Conservation (phyloP, 2,329 filamentous ascomycete genomes). For the Ascochyta koolunga region DNA sequence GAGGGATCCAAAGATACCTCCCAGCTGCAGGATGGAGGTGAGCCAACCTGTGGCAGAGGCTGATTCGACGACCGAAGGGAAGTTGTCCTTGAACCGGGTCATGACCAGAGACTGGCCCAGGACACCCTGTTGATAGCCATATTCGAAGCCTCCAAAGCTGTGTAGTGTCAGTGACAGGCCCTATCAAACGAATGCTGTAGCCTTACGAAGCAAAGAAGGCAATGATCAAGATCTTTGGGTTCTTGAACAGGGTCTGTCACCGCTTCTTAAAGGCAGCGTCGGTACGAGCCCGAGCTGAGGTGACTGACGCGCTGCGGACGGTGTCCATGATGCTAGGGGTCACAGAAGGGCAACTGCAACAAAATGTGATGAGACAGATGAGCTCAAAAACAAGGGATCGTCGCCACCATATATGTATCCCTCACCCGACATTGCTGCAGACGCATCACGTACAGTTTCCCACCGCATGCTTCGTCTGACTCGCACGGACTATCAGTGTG, state of each 20-base stretch:
- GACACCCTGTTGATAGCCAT: constrained; percentile 63
- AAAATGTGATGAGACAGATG: constrained; percentile 1
- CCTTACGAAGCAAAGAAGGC: constrained; percentile 41
- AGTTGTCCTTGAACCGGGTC: constrained; percentile 57
- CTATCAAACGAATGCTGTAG: not conserved
- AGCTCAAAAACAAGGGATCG: constrained; percentile 4
- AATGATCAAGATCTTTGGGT: constrained; percentile 38
- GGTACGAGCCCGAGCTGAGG: constrained; percentile 32
- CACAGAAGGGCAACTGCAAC: not conserved
- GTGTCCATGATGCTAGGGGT: constrained; percentile 26
- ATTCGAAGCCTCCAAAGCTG: constrained; percentile 59
- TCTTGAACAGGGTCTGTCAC: constrained; percentile 34
- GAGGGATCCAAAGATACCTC: constrained; percentile 58
- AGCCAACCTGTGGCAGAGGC: constrained; percentile 59
- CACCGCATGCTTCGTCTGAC: constrained; percentile 6
- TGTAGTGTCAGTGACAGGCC: not conserved
- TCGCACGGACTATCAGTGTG: constrained; percentile 3
- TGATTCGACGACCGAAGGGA: constrained; percentile 56
- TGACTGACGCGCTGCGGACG: constrained; percentile 32
- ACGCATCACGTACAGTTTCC: not conserved
- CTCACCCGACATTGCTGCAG: not conserved
- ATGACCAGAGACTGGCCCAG: constrained; percentile 62
- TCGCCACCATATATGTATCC: constrained; percentile 11
- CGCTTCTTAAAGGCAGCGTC: constrained; percentile 36
- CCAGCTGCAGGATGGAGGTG: constrained; percentile 59